Conservation (phyloP, 371 early-diverging fungal genomes). For the Apophysomyces ossiformis region DNA sequence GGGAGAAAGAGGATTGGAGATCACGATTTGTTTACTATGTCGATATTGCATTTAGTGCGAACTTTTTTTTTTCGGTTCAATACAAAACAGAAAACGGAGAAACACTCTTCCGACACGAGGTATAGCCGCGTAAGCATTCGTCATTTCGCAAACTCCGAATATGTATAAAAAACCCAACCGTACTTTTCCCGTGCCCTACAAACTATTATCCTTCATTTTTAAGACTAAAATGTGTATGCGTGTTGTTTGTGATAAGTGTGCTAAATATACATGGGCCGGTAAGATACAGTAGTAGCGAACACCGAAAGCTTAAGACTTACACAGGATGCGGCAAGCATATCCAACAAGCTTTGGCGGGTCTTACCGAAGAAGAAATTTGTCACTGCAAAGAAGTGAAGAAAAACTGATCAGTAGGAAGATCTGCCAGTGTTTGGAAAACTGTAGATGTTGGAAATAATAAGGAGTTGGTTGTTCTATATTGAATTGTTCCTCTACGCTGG, state of each 20-base stretch:
- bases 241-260: constrained; percentile 27
- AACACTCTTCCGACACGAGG: constrained; percentile 4
- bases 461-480: no score
- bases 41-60: no score
- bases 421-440: neutral
- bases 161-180: neutral
- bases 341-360: constrained; percentile 34
- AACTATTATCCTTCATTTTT: no score
- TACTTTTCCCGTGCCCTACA: no score
- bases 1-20: neutral
- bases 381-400: constrained; percentile 16
- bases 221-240: constrained; percentile 28
- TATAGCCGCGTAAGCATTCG: constrained; percentile 21
- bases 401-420: neutral
- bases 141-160: constrained; percentile 19
- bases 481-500: no score
- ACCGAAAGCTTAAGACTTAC: neutral
- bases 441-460: neutral
- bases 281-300: neutral
- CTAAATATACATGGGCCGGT: constrained; percentile 38
- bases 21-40: no score
- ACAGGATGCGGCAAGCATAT: constrained; percentile 36
- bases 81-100: neutral
- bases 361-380: constrained; percentile 31
- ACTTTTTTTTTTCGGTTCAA: no score